These are phyloP conservation scores for Cutaneotrichosporon cutaneum DNA, from an alignment of 1,284 basidiomycete genomes.

Conservation along the genomic window DNA sequence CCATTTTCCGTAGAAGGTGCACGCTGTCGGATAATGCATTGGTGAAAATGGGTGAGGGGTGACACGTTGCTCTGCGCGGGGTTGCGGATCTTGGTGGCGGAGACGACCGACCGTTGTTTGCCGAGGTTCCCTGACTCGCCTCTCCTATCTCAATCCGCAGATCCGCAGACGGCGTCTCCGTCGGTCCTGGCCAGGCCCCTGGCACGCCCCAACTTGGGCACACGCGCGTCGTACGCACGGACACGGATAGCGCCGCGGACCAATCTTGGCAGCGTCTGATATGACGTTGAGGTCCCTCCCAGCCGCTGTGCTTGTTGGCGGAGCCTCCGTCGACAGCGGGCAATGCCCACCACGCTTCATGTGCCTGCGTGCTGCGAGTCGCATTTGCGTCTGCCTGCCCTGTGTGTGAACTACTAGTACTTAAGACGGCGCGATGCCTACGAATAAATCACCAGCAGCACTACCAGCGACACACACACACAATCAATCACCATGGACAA, in stretches of 20 bases:
- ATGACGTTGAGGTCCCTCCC: neutral
- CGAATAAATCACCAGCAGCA: neutral
- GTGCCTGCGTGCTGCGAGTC: neutral
- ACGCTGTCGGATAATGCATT: neutral
- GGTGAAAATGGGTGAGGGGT: too few species aligned
- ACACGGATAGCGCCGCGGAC: neutral
- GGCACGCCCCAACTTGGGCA: neutral
- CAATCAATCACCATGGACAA: constrained; percentile 7
- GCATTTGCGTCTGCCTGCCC: neutral
- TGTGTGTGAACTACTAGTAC: neutral
- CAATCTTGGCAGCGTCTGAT: neutral
- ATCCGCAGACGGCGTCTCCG: neutral
- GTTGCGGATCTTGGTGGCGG: neutral
- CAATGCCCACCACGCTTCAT: neutral
- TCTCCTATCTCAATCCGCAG: neutral
- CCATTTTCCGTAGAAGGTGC: neutral
- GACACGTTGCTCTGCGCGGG: too few species aligned
- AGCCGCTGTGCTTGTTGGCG: neutral
- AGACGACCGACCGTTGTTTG: neutral
- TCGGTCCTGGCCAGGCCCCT: neutral
- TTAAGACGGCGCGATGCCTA: neutral
- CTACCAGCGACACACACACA: neutral
- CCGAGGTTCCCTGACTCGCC: neutral
- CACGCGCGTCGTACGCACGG: neutral
- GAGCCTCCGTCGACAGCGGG: neutral